These are phyloP conservation scores for Eimeria sp. DNA, from an alignment of 169 alveolate genomes.

Conservation along the genomic window DNA sequence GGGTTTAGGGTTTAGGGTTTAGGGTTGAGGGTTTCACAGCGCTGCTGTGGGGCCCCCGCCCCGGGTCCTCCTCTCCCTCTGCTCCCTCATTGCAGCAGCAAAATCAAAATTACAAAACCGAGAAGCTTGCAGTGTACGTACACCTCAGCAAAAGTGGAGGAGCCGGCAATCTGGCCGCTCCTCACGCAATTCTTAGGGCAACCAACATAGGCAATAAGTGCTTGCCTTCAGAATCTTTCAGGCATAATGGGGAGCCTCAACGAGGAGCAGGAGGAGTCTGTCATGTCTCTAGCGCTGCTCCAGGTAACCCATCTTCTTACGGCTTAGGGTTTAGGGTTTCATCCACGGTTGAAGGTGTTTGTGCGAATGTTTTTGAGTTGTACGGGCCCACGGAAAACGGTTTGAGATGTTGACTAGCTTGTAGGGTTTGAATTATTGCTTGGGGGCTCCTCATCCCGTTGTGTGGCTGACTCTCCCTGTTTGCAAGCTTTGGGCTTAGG, in stretches of 20 bases:
- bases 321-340: not conserved
- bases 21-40: conserved; percentile 10
- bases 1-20: not conserved
- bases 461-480: too few relatives aligned
- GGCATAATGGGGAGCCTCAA: conserved; percentile 18
- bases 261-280: conserved; percentile 33
- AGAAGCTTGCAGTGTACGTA: not conserved
- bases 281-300: conserved; percentile 25
- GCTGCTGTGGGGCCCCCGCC: conserved; percentile 23
- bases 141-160: not conserved
- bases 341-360: too few relatives aligned
- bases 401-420: not conserved
- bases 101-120: not conserved
- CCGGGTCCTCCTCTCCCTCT: not conserved
- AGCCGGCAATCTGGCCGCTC: not conserved
- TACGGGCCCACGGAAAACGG: too few relatives aligned
- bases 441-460: not conserved
- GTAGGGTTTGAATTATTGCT: not conserved
- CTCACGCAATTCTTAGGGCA: not conserved
- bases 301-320: not conserved
- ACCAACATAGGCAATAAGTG: not conserved
- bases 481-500: not conserved
- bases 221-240: not conserved
- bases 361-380: too few relatives aligned
- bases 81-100: not conserved